A percentile compares a stretch with the other conserved stretches of the same genome.
phyloP scores from a whole-genome alignment of 768 basidiomycete genomes.

The Rhodocollybia butyracea region DNA sequence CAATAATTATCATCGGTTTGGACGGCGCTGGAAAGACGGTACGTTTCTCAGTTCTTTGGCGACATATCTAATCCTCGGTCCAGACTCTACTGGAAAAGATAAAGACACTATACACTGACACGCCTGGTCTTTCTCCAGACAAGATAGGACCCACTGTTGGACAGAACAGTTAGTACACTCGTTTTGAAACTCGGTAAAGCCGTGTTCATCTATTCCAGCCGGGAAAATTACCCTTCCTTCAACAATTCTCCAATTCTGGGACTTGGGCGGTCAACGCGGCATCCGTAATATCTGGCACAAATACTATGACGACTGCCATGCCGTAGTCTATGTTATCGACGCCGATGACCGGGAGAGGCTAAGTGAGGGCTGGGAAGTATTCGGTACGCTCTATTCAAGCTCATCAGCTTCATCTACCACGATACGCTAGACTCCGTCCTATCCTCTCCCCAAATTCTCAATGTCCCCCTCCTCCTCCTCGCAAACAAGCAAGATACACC shows the following conservation, averaged over 20 bases:
- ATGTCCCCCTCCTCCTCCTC: slow-evolving; percentile 84
- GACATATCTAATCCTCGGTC: not conserved
- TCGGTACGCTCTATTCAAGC: slow-evolving; percentile 57
- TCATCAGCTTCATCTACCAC: not conserved
- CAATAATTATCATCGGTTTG: slow-evolving; percentile 90
- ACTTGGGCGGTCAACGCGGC: slow-evolving; percentile 91
- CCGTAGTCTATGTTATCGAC: slow-evolving; percentile 93
- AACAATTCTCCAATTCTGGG: slow-evolving; percentile 94
- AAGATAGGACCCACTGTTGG: slow-evolving; percentile 97
- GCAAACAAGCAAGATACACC: slow-evolving; percentile 96
- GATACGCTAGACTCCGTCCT: slow-evolving; percentile 67
- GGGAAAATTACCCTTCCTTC: slow-evolving; percentile 93
- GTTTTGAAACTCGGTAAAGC: no score
- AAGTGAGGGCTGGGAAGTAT: slow-evolving; percentile 95
- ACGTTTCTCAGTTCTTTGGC: slow-evolving; percentile 10
- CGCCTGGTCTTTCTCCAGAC: slow-evolving; percentile 83
- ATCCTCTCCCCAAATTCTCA: slow-evolving; percentile 85
- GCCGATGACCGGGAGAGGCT: slow-evolving; percentile 87
- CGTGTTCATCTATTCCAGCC: slow-evolving; percentile 50
- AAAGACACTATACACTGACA: slow-evolving; percentile 87
- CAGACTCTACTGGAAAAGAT: slow-evolving; percentile 91
- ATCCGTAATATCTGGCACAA: slow-evolving; percentile 92
- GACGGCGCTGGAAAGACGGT: slow-evolving; percentile 94
- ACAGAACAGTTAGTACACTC: slow-evolving; percentile 79
- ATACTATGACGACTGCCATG: slow-evolving; percentile 97